Evolutionary conservation across 495 filamentous ascomycete genomes (phyloP).

Genomic region (Patellaria atrata): DNA sequence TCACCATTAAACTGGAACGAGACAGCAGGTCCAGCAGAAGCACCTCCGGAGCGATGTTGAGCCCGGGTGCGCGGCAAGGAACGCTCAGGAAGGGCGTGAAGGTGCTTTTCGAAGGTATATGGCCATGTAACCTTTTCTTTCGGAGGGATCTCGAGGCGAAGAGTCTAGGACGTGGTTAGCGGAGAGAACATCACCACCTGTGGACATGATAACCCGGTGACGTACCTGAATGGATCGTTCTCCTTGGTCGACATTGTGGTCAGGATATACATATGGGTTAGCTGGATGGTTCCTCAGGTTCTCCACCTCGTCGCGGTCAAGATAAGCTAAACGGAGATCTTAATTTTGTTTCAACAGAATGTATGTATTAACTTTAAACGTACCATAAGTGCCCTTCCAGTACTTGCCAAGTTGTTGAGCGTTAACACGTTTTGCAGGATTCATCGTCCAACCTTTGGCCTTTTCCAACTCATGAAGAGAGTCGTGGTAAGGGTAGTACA

Average conservation of each 20-base stretch:
- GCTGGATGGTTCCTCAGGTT: constrained; percentile 1
- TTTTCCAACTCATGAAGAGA: constrained; percentile 9
- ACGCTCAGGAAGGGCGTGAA: constrained; percentile 11
- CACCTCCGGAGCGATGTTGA: constrained; percentile 13
- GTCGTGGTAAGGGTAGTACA: constrained; percentile 12
- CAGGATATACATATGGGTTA: constrained; percentile 4
- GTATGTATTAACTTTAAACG: not conserved
- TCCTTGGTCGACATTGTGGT: constrained; percentile 11
- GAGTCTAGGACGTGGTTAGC: not conserved
- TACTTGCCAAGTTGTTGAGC: constrained; percentile 16
- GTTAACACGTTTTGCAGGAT: constrained; percentile 6
- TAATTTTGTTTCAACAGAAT: not conserved
- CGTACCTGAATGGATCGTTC: not conserved
- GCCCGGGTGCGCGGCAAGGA: constrained; percentile 18
- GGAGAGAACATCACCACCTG: not conserved
- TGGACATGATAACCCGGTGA: constrained; percentile 2
- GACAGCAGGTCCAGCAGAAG: constrained; percentile 2
- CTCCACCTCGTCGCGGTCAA: constrained; percentile 12
- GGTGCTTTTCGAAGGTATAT: constrained; percentile 18
- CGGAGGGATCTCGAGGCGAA: constrained; percentile 1
- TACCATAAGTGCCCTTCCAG: constrained; percentile 26
- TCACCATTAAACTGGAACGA: constrained; percentile 14
- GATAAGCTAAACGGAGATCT: constrained; percentile 8
- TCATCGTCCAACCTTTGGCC: constrained; percentile 16
- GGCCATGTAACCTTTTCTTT: constrained; percentile 16